Evolutionary conservation across 2,329 filamentous ascomycete genomes (phyloP).

Genomic region (Colletotrichum lindemuthianum): DNA sequence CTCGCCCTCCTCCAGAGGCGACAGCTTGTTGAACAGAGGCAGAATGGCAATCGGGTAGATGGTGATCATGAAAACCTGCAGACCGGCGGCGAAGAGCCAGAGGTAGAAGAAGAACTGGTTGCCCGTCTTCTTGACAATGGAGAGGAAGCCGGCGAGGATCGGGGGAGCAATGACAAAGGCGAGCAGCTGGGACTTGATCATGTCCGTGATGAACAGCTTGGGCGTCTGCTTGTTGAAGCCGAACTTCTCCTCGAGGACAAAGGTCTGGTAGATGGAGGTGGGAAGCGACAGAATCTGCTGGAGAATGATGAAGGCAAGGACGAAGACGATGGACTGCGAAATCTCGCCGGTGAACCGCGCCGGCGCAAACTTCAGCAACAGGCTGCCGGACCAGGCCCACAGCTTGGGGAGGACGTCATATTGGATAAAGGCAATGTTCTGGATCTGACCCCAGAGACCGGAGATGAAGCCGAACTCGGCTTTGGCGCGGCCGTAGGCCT

Average conservation of each 20-base stretch:
- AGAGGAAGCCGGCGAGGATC: slow-evolving; percentile 89
- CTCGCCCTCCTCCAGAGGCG: slow-evolving; percentile 85
- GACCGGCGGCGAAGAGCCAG: slow-evolving; percentile 88
- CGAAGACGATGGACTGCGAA: slow-evolving; percentile 90
- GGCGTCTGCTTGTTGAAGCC: slow-evolving; percentile 99
- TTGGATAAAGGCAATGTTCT: slow-evolving; percentile 90
- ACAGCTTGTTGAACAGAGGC: slow-evolving; percentile 97
- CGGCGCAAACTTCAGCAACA: slow-evolving; percentile 80
- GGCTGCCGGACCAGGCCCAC: slow-evolving; percentile 82
- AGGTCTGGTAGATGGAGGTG: slow-evolving; percentile 89
- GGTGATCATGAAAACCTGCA: slow-evolving; percentile 95
- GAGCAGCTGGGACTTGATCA: slow-evolving; percentile 90
- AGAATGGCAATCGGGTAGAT: slow-evolving; percentile 95
- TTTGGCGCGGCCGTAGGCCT: slow-evolving; percentile 96
- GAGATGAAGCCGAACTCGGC: slow-evolving; percentile 86
- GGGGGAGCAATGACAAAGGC: slow-evolving; percentile 84
- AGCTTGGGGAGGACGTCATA: slow-evolving; percentile 91
- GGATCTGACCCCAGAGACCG: slow-evolving; percentile 84
- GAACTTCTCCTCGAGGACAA: slow-evolving; percentile 95
- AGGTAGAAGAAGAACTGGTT: slow-evolving; percentile 98
- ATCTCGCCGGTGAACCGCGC: slow-evolving; percentile 89
- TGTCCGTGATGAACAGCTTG: slow-evolving; percentile 86
- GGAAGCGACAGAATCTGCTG: slow-evolving; percentile 84
- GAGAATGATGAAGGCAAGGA: slow-evolving; percentile 86
- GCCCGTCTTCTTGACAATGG: slow-evolving; percentile 94